phyloP scores from a whole-genome alignment of 768 basidiomycete species.

The Boletus fagicola region DNA sequence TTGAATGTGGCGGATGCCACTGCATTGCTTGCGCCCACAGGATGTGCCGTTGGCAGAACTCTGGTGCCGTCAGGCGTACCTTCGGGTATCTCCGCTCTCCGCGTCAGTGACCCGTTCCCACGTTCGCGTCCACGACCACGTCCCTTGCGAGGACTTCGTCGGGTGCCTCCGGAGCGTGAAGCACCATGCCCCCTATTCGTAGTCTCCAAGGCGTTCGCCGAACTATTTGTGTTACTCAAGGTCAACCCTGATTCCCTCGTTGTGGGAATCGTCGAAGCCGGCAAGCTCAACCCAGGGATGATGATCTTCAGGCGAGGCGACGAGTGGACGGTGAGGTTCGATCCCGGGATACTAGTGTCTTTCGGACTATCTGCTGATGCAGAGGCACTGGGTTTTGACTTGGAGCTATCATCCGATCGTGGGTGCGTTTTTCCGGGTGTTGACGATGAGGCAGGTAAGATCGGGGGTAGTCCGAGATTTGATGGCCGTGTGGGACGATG shows the following conservation, averaged over 20 bases:
- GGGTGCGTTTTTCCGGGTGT: neutral
- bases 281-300: neutral
- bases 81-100: neutral
- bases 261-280: neutral
- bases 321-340: neutral
- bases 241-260: neutral
- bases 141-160: neutral
- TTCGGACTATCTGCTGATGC: neutral
- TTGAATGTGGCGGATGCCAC: neutral
- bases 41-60: no score
- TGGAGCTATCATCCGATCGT: neutral
- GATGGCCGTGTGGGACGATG: conserved; percentile 14
- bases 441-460: neutral
- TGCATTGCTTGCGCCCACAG: neutral
- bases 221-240: neutral
- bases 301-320: neutral
- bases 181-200: neutral
- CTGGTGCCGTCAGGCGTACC: neutral
- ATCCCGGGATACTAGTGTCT: neutral
- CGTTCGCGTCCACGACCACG: neutral
- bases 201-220: neutral
- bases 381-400: neutral
- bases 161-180: neutral
- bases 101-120: neutral
- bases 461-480: conserved; percentile 8